Base-by-base conservation (phyloP, 495 filamentous ascomycete genomes). In the Bathelium albidoporum region DNA sequence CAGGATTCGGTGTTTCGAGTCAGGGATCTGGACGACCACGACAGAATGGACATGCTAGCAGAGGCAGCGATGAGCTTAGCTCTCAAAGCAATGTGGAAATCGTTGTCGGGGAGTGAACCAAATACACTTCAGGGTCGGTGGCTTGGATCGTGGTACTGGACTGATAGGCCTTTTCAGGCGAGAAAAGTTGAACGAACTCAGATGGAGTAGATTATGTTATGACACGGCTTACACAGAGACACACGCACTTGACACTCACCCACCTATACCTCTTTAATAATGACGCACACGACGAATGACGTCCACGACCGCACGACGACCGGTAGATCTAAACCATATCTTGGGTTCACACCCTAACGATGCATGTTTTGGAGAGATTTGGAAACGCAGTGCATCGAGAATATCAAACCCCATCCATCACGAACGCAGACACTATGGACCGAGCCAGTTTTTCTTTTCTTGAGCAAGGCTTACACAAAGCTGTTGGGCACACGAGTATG, bases 31-130 rank as follows among this genome's bases (percentile, higher is more conserved):
- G 49, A 26, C 81, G 86, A 58, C 79, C 81, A 66, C 83, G 89
- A 64, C 82, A 86, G 67, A 91, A 90, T 73, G 91, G 91, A 65
- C 91, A 96, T 74, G 83, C 85, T 70, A 80, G 85, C 59, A 84
- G 88, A 60, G 85, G 89, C 64, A 94, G 90, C 75, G 91, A 92
- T 80, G 87, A 89, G 70, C 76, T 88, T 58, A 81, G 80, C 62
- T 77, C 79, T 62, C 81, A 78, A 65, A 82, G 80, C 59, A 79
- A 29, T 55, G 49, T 55, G 49, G 49, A 55, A 20, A 55, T 55
- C 29, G 49, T 55, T 12, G 49, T 55, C 9, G 49, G 49, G 20
- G 49, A 55, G 11, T 55, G 24, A 55, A 20, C 24, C 9, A 24
- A 55, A 55, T 16, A 26, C n/a, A n/a, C n/a, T n/a, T n/a, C n/a